Evolutionary conservation across 495 filamentous ascomycete species (phyloP), one percentile per base, ranked within the genome.

Genomic region (Aspergillus bertholletiae): DNA sequence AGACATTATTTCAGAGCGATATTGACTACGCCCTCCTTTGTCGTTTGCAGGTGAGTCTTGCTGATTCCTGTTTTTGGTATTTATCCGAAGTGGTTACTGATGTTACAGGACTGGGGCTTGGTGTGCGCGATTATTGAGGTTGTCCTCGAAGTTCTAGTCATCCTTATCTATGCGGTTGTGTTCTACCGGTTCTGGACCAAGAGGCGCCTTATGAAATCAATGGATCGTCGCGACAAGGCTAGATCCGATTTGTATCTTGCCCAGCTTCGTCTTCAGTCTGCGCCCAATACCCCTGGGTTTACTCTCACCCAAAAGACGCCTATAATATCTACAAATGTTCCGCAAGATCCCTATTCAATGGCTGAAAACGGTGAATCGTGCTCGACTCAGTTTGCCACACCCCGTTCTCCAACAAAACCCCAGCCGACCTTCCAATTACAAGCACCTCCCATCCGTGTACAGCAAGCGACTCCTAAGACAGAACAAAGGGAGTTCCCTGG

Each of bases 101-200:
- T 40, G 35, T 7, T 17, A 5, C 32, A 64, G 88, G 89, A 96
- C 73, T 99, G 94, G 94, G 83, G 88, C 18, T 83, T 99, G 46
- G 87, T 99, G 61, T 99, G 94, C 78, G 88, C 88, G 66, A 88
- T 99, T 65, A 97, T 99, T 73, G 94, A 99, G 75, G 81, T 99
- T 58, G 88, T 95, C 51, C 81, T 99, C 58, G 94, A 99, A 69
- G 78, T 88, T 61, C 83, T 99, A 70, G 89, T 88, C 60, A 96
- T 99, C 68, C 73, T 82, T 32, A 87, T 99, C 65, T 99, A 99
- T 77, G 90, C 79, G 68, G 80, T 97, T 66, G 85, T 95, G 68
- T 96, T 96, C 77, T 97, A 94, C 80, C 88, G 94, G 59, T 89
- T 96, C 79, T 94, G 90, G 81, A 89, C 89, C 54, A 99, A 99